phyloP scores from a whole-genome alignment of 1,284 basidiomycete genomes.

The Porodaedalea pini region DNA sequence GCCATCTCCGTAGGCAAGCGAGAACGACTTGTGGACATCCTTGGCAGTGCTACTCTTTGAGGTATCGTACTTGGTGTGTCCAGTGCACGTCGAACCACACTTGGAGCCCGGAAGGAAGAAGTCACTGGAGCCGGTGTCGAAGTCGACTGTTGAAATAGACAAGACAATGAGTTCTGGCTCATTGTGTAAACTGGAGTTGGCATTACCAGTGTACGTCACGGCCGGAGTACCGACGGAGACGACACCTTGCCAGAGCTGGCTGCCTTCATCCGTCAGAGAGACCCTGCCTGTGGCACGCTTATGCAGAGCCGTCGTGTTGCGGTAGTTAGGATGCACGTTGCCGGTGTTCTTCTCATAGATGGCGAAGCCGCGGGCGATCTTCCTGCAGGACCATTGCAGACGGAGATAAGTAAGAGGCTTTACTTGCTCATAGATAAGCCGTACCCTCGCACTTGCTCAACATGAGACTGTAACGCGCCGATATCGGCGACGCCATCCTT shows the following conservation, averaged over 20 bases:
- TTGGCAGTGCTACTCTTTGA: conserved; percentile 14
- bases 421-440: background rate
- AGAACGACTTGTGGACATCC: conserved; percentile 14
- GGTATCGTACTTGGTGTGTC: conserved; percentile 22
- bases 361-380: conserved; percentile 14
- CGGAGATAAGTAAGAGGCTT: background rate
- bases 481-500: conserved; percentile 16
- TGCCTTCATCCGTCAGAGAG: conserved; percentile 1
- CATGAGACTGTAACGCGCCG: conserved; percentile 6
- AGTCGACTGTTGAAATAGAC: conserved; percentile 23
- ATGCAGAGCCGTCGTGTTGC: background rate
- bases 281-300: conserved; percentile 15
- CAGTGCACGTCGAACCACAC: conserved; percentile 22
- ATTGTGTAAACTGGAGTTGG: too few species aligned
- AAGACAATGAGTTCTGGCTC: too few species aligned
- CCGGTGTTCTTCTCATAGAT: conserved; percentile 19
- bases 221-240: conserved; percentile 16
- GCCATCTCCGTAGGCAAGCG: conserved; percentile 21
- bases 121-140: conserved; percentile 25
- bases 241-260: conserved; percentile 11
- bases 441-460: conserved; percentile 8
- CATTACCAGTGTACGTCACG: conserved; percentile 11
- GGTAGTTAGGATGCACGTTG: conserved; percentile 5
- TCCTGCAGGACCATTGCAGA: background rate
- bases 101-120: conserved; percentile 21